Conservation (phyloP, 2,329 filamentous ascomycete genomes). For the Trichophyton mentagrophytes region DNA sequence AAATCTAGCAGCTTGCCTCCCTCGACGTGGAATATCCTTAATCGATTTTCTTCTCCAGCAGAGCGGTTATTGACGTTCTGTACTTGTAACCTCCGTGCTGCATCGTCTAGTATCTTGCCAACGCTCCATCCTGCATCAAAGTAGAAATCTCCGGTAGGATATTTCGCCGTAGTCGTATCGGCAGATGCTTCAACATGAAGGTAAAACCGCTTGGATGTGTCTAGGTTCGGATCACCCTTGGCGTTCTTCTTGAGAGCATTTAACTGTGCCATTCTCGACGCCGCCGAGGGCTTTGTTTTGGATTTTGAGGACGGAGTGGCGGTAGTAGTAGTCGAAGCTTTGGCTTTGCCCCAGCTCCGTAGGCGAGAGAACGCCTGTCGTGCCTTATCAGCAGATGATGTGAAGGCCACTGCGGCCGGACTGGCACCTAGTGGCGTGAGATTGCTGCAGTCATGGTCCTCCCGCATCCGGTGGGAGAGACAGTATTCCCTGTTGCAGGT, state of each 20-base stretch:
- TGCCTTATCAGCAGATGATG: constrained; percentile 47
- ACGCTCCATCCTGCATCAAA: constrained; percentile 82
- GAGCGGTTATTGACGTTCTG: constrained; percentile 36
- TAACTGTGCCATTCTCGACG: constrained; percentile 54
- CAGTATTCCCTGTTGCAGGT: constrained; percentile 40
- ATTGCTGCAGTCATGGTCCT: constrained; percentile 72
- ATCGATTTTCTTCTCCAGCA: constrained; percentile 49
- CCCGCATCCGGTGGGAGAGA: constrained; percentile 39
- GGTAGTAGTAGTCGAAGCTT: constrained; percentile 47
- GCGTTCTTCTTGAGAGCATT: constrained; percentile 73
- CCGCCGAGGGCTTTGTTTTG: constrained; percentile 50
- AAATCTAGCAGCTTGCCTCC: constrained; percentile 78
- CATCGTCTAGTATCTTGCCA: constrained; percentile 46
- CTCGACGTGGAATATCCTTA: constrained; percentile 88
- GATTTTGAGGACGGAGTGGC: constrained; percentile 54
- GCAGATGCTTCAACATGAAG: constrained; percentile 81
- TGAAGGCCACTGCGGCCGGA: constrained; percentile 14
- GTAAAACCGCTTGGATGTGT: constrained; percentile 76
- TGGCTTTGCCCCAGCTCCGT: constrained; percentile 65
- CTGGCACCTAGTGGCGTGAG: constrained; percentile 49
- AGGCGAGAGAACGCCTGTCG: constrained; percentile 63
- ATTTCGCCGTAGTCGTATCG: constrained; percentile 69
- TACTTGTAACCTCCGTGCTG: constrained; percentile 30
- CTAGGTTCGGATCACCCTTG: constrained; percentile 75
- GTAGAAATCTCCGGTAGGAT: constrained; percentile 68